Evolutionary conservation across 2,329 filamentous ascomycete genomes (phyloP), one percentile per base, ranked within the genome.

Genomic region (Drechslerella stenobrocha): DNA sequence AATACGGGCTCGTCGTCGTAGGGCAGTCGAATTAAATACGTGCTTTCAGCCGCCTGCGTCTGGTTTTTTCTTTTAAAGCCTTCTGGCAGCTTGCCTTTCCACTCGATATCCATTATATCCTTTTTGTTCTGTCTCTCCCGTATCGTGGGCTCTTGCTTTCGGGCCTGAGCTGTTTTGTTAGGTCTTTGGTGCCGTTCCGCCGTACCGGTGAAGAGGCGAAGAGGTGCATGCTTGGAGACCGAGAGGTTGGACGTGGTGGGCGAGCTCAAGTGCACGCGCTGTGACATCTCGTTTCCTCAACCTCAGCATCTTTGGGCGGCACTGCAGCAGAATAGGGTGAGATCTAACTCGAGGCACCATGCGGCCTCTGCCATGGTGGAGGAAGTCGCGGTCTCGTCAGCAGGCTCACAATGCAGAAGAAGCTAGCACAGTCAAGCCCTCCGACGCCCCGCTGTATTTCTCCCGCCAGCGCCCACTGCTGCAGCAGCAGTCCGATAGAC

Each of bases 41-140:
- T 24, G 34, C 13, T 66, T 57, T 55, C 55, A 60, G 61, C 55
- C 61, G 59, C 61, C 15, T 48, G 40, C 35, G 18, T 22, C 45
- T 28, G 30, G 35, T 32, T 20, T 42, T 58, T 58, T 56, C 23
- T 52, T 37, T 42, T 3, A 18, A 20, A 42, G 6, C 15, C 22
- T 40, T 48, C 55, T 52, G 47, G 47, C 40, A 45, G 47, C 55
- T 51, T 50, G 7, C 34, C 47, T 44, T 44, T 45, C 30, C 45
- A 30, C 20, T 34, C 2, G 22, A 15, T 18, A 18, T 44, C 13
- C 13, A 32, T 35, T 30, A 15, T 52, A 34, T 22, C 24, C n/a
- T 40, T 45, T 37, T 13, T 18, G 24, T n/a, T 50, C 18, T 44
- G 44, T 34, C 35, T 18, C 22, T 13, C 6, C 9, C 37, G 15